phyloP scores from a whole-genome alignment of 176 grass and related monocot genomes.

The Paspalum notatum region DNA sequence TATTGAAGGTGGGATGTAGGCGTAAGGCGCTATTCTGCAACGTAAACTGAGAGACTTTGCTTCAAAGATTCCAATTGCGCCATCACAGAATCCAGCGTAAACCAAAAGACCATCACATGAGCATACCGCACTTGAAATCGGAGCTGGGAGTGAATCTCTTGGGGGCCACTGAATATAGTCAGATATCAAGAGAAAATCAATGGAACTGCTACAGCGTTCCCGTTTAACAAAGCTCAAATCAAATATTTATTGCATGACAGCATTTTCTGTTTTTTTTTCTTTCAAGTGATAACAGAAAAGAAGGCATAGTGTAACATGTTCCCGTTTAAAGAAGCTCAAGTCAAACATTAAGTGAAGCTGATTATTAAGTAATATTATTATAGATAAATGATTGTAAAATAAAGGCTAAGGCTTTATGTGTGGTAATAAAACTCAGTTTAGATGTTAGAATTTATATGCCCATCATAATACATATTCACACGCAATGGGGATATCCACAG shows the following conservation, averaged over 20 bases:
- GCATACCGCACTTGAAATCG: slow-evolving; percentile 90
- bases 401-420: neutral
- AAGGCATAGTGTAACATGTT: too few species aligned
- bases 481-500: neutral
- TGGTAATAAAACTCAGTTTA: too few species aligned
- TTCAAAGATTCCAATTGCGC: slow-evolving; percentile 90
- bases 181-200: slow-evolving; percentile 18
- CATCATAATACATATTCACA: neutral
- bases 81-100: slow-evolving; percentile 85
- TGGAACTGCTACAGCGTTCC: neutral
- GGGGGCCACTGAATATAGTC: slow-evolving; percentile 67
- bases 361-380: neutral
- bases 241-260: neutral
- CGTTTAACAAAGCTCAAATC: neutral
- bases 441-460: neutral
- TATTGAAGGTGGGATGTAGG: slow-evolving; percentile 76
- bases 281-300: too few species aligned
- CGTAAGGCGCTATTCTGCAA: slow-evolving; percentile 71
- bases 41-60: slow-evolving; percentile 63
- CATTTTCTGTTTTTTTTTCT: too few species aligned
- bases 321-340: too few species aligned
- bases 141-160: slow-evolving; percentile 71
- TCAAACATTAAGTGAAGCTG: neutral
- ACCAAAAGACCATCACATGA: slow-evolving; percentile 81
- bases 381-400: neutral